Evolutionary conservation across 129 eudicot genomes (phyloP).

Genomic region (Artemisia annua): DNA sequence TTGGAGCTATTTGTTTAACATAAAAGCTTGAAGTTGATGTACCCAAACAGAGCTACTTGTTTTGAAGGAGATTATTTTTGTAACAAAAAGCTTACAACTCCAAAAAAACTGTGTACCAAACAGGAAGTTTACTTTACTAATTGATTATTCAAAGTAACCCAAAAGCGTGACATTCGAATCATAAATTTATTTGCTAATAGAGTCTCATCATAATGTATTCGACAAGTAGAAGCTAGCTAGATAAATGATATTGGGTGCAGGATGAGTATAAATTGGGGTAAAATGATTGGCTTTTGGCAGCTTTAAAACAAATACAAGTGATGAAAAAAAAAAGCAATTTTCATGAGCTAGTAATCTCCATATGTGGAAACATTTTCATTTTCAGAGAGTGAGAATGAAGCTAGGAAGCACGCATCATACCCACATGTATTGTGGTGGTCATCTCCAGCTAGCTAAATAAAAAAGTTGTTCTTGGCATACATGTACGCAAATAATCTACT

Average conservation of each 20-base stretch:
- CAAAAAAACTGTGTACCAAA: too few relatives aligned
- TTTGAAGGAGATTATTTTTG: too few relatives aligned
- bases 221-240: not conserved
- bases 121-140: too few relatives aligned
- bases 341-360: slow-evolving; percentile 4
- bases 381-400: slow-evolving; percentile 28
- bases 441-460: slow-evolving; percentile 20
- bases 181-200: too few relatives aligned
- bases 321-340: too few relatives aligned
- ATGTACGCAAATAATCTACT: slow-evolving; percentile 11
- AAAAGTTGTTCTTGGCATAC: slow-evolving; percentile 12
- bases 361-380: slow-evolving; percentile 5
- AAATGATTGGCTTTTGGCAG: slow-evolving; percentile 46
- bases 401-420: slow-evolving; percentile 23
- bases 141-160: too few relatives aligned
- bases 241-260: slow-evolving; percentile 20
- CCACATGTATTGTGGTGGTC: slow-evolving; percentile 38
- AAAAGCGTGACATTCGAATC: too few relatives aligned
- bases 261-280: slow-evolving; percentile 40
- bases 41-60: too few relatives aligned
- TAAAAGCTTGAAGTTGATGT: too few relatives aligned
- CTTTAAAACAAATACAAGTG: slow-evolving; percentile 34
- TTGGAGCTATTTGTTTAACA: too few relatives aligned
- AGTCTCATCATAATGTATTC: not conserved
- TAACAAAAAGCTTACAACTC: too few relatives aligned